phyloP scores from a whole-genome alignment of 1,139 yeast species.

The Saccharomycopsis crataegensis region DNA sequence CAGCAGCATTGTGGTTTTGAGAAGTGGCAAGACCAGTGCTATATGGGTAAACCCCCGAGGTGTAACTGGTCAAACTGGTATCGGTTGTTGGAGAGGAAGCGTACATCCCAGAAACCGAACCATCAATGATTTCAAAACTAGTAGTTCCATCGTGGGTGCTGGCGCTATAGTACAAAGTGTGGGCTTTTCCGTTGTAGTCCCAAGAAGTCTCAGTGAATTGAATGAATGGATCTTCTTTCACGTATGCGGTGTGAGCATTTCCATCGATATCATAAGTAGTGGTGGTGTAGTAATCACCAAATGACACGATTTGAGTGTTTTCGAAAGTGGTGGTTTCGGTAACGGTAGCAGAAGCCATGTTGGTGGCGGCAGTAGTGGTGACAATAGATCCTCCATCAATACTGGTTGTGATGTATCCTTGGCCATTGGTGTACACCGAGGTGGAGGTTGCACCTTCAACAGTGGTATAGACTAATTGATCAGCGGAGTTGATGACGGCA shows the following conservation, averaged over 20 bases:
- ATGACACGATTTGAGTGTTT: slow-evolving; percentile 5
- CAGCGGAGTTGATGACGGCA: slow-evolving; percentile 13
- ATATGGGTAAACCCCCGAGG: neutral
- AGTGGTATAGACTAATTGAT: slow-evolving; percentile 17
- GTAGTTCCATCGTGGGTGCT: slow-evolving; percentile 6
- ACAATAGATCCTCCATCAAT: slow-evolving; percentile 11
- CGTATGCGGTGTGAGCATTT: slow-evolving; percentile 2
- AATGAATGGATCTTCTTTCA: slow-evolving; percentile 10
- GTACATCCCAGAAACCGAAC: slow-evolving; percentile 1
- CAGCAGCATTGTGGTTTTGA: too few species aligned
- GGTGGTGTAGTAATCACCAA: slow-evolving; percentile 14
- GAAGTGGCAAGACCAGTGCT: neutral
- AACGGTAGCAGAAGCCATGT: slow-evolving; percentile 7
- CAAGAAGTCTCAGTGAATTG: slow-evolving; percentile 14
- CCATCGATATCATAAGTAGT: slow-evolving; percentile 15
- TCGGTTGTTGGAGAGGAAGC: slow-evolving; percentile 9
- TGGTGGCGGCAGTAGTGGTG: slow-evolving; percentile 16
- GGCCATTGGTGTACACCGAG: slow-evolving; percentile 5
- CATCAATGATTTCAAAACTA: slow-evolving; percentile 1
- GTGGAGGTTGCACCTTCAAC: slow-evolving; percentile 12
- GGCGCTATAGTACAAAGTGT: slow-evolving; percentile 13
- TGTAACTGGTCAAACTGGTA: neutral
- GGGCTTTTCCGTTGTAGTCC: slow-evolving; percentile 16
- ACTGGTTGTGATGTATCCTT: slow-evolving; percentile 14
- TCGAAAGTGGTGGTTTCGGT: slow-evolving; percentile 12